These are phyloP conservation scores for Auriscalpium vulgare DNA, from an alignment of 768 basidiomycete genomes.

Conservation along the genomic window DNA sequence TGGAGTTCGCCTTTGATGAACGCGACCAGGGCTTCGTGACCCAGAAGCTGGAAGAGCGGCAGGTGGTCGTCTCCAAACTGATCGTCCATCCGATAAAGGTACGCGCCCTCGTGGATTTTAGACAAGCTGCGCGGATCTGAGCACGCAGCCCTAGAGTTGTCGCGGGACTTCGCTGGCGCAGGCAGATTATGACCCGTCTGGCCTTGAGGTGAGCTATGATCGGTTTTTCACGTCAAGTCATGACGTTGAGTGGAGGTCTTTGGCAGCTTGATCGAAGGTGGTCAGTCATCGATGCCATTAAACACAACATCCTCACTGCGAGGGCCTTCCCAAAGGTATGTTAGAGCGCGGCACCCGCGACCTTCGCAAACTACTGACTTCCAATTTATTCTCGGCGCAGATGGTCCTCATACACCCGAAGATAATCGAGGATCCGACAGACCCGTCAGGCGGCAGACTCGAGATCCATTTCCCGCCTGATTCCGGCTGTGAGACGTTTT, in stretches of 20 bases:
- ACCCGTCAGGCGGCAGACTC: conserved; percentile 40
- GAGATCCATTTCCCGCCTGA: conserved; percentile 52
- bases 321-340: conserved; percentile 51
- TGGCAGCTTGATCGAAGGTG: conserved; percentile 70
- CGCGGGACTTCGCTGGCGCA: not conserved
- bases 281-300: conserved; percentile 55
- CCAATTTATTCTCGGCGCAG: conserved; percentile 26
- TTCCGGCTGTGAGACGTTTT: conserved; percentile 49
- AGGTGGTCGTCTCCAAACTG: not conserved
- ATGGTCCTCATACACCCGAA: conserved; percentile 59
- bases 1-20: not conserved
- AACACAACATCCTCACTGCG: conserved; percentile 54
- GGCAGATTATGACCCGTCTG: not conserved
- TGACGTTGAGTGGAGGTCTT: not conserved
- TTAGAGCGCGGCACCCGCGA: not conserved
- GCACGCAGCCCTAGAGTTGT: not conserved
- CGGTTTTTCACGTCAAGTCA: not conserved
- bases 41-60: not conserved
- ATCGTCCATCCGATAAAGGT: conserved; percentile 4
- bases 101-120: not conserved
- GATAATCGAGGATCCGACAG: conserved; percentile 38
- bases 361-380: not conserved
- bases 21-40: not conserved
- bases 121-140: not conserved
- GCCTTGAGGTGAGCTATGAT: not conserved